These are phyloP conservation scores for Kwoniella mangroviensis DNA, from an alignment of 768 basidiomycete genomes.

Conservation along the genomic window DNA sequence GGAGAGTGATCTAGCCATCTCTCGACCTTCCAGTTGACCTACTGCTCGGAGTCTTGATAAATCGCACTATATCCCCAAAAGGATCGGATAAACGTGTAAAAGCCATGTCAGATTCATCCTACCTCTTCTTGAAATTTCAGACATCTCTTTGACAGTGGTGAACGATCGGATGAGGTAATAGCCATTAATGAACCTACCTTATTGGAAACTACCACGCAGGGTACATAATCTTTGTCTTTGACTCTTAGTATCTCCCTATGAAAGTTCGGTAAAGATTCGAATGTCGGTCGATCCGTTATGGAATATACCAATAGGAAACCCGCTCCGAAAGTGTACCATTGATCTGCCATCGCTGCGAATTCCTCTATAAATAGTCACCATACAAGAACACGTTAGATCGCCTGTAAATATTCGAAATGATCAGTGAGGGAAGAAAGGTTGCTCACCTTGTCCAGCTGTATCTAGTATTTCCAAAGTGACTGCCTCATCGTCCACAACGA, in stretches of 20 bases:
- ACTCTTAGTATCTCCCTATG: conserved; percentile 61
- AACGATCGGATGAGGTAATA: not conserved
- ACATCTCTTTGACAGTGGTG: too few relatives aligned
- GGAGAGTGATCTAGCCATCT: conserved; percentile 54
- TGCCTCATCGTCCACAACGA: conserved; percentile 62
- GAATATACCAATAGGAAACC: conserved; percentile 63
- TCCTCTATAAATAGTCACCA: conserved; percentile 38
- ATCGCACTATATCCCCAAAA: conserved; percentile 38
- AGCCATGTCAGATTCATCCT: not conserved
- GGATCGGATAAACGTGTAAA: not conserved
- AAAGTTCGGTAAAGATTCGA: conserved; percentile 60
- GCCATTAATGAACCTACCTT: conserved; percentile 52
- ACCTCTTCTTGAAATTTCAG: too few relatives aligned
- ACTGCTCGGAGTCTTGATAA: conserved; percentile 39
- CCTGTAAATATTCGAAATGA: not conserved
- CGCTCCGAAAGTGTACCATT: conserved; percentile 59
- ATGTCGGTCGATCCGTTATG: conserved; percentile 61
- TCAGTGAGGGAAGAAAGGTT: not conserved
- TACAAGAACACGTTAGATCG: not conserved
- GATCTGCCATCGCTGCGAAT: conserved; percentile 57
- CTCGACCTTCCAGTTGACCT: conserved; percentile 50
- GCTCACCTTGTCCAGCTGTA: conserved; percentile 61
- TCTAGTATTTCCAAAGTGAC: conserved; percentile 63
- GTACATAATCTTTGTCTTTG: conserved; percentile 61
- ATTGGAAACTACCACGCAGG: conserved; percentile 62